These are phyloP conservation scores for Pichia sp. DNA, from an alignment of 1,139 yeast genomes.

Conservation along the genomic window DNA sequence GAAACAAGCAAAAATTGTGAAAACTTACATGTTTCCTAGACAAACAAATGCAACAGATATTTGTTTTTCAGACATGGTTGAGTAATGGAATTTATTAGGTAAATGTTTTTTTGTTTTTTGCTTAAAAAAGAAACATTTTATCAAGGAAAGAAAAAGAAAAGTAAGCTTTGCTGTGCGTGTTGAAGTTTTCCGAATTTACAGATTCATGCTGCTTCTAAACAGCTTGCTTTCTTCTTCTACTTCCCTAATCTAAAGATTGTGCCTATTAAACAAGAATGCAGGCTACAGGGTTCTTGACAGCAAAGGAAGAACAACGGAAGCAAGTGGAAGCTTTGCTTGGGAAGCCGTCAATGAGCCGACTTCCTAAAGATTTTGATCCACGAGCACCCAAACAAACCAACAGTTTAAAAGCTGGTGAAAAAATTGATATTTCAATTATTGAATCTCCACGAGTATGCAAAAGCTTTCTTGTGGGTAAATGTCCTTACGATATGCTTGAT, in stretches of 20 bases:
- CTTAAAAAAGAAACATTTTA: not conserved
- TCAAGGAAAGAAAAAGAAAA: not conserved
- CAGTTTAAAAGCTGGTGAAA: conserved; percentile 3
- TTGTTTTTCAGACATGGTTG: too few species aligned
- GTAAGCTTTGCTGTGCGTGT: too few species aligned
- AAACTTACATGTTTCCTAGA: conserved; percentile 78
- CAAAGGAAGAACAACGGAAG: conserved; percentile 64
- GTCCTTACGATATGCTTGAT: conserved; percentile 79
- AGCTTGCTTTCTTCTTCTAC: too few species aligned
- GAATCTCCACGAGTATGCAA: conserved; percentile 70
- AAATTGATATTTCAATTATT: conserved; percentile 31
- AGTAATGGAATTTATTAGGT: too few species aligned
- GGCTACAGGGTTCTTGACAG: too few species aligned
- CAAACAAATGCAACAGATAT: conserved; percentile 75
- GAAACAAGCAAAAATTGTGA: not conserved
- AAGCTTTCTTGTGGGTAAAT: conserved; percentile 75
- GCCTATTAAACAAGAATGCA: too few species aligned
- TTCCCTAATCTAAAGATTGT: too few species aligned
- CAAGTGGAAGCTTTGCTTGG: conserved; percentile 84
- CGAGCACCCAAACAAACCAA: conserved; percentile 3
- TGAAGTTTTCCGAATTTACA: too few species aligned
- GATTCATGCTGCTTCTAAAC: too few species aligned
- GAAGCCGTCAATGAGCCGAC: conserved; percentile 40
- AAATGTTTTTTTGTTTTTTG: not conserved
- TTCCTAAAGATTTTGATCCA: conserved; percentile 24